Evolutionary conservation across 2,329 filamentous ascomycete genomes (phyloP).

Genomic region (Clonostachys byssicola): DNA sequence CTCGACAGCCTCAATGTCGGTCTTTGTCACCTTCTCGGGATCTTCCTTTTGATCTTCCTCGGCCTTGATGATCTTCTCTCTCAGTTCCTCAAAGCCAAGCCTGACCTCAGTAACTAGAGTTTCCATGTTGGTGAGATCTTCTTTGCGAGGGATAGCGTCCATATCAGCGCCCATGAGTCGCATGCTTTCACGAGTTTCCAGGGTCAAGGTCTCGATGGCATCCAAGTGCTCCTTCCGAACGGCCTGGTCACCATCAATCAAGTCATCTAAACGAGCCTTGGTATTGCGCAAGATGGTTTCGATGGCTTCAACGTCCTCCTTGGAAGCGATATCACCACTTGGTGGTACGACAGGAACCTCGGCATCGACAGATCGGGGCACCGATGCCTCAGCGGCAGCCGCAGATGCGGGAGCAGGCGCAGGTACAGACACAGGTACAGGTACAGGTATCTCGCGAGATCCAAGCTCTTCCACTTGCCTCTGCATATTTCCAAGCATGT

Average conservation of each 20-base stretch:
- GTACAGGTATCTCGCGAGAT: constrained; percentile 26
- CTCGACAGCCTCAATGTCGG: constrained; percentile 77
- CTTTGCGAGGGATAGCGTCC: constrained; percentile 68
- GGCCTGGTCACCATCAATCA: constrained; percentile 67
- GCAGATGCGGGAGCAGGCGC: constrained; percentile 30
- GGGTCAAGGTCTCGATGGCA: constrained; percentile 60
- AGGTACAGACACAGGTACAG: background rate
- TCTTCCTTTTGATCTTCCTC: constrained; percentile 46
- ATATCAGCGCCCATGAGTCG: constrained; percentile 62
- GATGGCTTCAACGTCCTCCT: constrained; percentile 86
- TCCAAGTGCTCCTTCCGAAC: constrained; percentile 64
- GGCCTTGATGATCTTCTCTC: constrained; percentile 48
- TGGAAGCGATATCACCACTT: constrained; percentile 31
- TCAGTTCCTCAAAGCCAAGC: constrained; percentile 70
- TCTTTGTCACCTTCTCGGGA: constrained; percentile 62
- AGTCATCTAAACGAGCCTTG: constrained; percentile 80
- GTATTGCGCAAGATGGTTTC: constrained; percentile 88
- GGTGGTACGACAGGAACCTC: constrained; percentile 4
- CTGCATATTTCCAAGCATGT: constrained; percentile 29
- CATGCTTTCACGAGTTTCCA: constrained; percentile 72
- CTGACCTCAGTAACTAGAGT: constrained; percentile 76
- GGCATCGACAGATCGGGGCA: background rate
- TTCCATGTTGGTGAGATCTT: constrained; percentile 75
- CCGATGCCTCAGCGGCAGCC: too few relatives aligned
- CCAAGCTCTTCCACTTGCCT: constrained; percentile 24